Percentiles rank a stretch among this genome's conserved stretches.
Conservation (phyloP, 495 filamentous ascomycete genomes). For the Hapsidospora chrysogenum region DNA sequence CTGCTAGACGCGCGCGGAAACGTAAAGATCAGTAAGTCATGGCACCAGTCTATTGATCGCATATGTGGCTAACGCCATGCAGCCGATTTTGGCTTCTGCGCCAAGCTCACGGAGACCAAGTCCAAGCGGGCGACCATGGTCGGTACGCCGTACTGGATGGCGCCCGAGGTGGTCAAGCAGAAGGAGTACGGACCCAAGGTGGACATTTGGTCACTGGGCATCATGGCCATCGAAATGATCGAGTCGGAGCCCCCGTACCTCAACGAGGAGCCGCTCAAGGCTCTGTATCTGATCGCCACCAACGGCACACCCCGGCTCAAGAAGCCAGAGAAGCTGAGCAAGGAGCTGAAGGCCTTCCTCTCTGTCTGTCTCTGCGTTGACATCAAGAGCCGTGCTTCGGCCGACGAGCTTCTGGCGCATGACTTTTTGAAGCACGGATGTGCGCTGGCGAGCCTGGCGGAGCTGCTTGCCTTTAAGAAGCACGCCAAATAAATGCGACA, state of each 20-base stretch:
- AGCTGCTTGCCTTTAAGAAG: constrained; percentile 65
- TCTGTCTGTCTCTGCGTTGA: constrained; percentile 92
- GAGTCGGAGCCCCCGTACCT: constrained; percentile 95
- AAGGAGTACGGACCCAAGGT: constrained; percentile 98
- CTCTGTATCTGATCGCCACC: constrained; percentile 90
- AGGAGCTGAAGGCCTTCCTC: constrained; percentile 90
- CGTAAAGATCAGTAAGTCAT: constrained; percentile 88
- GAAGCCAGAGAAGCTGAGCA: constrained; percentile 92
- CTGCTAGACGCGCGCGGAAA: constrained; percentile 83
- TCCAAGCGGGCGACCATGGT: constrained; percentile 98
- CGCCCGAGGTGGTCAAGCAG: constrained; percentile 96
- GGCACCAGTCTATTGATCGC: no score
- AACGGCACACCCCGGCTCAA: constrained; percentile 93
- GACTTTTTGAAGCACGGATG: constrained; percentile 70
- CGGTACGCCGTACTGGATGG: constrained; percentile 99
- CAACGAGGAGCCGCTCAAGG: constrained; percentile 95
- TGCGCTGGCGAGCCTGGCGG: constrained; percentile 61
- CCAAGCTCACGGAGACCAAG: constrained; percentile 92
- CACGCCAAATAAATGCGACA: constrained; percentile 22
- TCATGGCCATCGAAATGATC: constrained; percentile 99
- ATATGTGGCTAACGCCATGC: no score
- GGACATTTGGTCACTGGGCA: constrained; percentile 96
- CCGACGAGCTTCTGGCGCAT: constrained; percentile 67
- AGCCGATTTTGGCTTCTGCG: constrained; percentile 99
- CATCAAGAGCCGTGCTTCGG: constrained; percentile 84